Evolutionary conservation across 768 basidiomycete species (phyloP), one percentile per base, ranked within the genome.

Genomic region (Xerocomellus amylosporus): DNA sequence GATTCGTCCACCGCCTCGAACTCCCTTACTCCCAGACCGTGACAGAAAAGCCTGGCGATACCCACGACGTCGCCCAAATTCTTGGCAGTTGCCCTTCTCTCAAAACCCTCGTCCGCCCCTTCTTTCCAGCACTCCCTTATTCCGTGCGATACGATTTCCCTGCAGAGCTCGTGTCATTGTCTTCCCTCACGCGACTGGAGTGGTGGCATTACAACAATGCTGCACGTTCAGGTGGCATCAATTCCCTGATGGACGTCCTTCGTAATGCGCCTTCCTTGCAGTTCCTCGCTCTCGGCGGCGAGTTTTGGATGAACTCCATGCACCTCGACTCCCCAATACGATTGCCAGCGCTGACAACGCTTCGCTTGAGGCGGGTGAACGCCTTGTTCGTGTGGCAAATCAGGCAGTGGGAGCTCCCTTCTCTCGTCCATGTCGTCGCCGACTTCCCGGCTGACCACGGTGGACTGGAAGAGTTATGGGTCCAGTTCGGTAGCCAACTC

Each of bases 201-300:
- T 88, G 85, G 85, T 87, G 84, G 83, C 78, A 86, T 61, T 66
- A 80, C 58, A 72, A 67, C 55, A 65, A 69, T 65, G 85, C 86
- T 20, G 79, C 82, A 37, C 76, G 81, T 42, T 76, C 82, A 17
- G 85, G 85, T 2, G 86, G 86, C 7, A 82, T 87, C 55, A 87
- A 88, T 67, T 83, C 79, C 8, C 71, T 88, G 39, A 62, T 64
- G 3, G 69, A 77, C 48, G 81, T 85, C 54, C 75, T 88, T 24
- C 70, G 65, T 9, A 71, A 68, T 43, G 66, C 84, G 4, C 84
- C 86, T 8, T 81, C 79, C 54, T 63, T 88, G 45, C 74, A 76
- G 46, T 86, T 81, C 60, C 80, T 88, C 48, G 74, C 80, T 55
- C 66, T 87, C 20, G 81, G 80, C 22, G 84, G 83, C 26, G 64